Base-by-base conservation (phyloP, 371 early-diverging fungal species). In the Thermomucor indicae-seudaticae region DNA sequence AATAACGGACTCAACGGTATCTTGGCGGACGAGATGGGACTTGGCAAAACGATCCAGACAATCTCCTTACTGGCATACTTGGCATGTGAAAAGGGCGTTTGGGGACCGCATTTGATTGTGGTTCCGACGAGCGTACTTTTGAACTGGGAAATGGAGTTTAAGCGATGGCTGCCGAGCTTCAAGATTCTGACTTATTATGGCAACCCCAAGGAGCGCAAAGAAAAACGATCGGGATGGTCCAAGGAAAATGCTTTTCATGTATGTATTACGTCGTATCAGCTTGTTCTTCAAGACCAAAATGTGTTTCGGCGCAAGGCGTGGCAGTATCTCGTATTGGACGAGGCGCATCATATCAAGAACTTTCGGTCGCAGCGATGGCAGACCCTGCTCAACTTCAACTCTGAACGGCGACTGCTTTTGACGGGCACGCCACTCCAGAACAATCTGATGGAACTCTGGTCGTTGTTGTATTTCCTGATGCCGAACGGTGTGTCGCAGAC, bases 21-120 rank as follows among this genome's bases (percentile, higher is more conserved):
- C 44, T 75, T 99, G 48, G 99, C 99, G 0, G 99, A 98, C 69
- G 98, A 98, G 70, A 99, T 98, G 99, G 95, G 96, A 12, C 71
- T 97, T 17, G 96, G 96, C 30, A 95, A 96, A 66, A 96, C 96
- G 0, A 92, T 99, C 56, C 99, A 99, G 63, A 97, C 98, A 12
- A 95, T 99, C 37, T 84, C 89, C 0, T 59, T 90, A 4, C 64
- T 90, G 23, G 91, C 90, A 1, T 80, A 88, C 43, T 60, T 93
- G 29, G 90, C 91, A 4, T 84, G 84, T 45, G 81, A 80, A 17
- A 64, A 78, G 48, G 83, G 83, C 0, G 72, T 84, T 7, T 88
- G 90, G 90, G 92, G 91, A 1, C 93, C 91, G 6, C 92, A 93
- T 72, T 59, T 93, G 45, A 80, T 93, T 28, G 88, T 98, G 10